phyloP scores from a whole-genome alignment of 768 basidiomycete species.

The Mycena crocata region DNA sequence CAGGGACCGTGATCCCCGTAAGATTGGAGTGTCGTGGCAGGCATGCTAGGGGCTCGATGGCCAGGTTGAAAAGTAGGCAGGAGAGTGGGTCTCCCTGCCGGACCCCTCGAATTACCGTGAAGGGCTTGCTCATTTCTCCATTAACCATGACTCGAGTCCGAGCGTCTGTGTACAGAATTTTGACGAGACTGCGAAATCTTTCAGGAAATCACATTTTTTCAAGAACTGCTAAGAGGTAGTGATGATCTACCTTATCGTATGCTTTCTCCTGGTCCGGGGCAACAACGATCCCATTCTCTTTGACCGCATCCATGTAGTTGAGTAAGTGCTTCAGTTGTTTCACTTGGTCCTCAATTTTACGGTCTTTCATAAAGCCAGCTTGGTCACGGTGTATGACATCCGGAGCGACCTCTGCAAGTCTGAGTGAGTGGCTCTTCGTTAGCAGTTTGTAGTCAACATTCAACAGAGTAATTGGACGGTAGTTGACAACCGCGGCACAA shows the following conservation, averaged over 20 bases:
- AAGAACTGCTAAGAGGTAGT: not conserved
- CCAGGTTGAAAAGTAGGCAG: too few species aligned
- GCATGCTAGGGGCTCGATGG: not conserved
- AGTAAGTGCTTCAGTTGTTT: too few species aligned
- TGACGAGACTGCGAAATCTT: not conserved
- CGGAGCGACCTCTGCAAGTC: too few species aligned
- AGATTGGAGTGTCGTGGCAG: not conserved
- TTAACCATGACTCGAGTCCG: not conserved
- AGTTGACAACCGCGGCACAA: too few species aligned
- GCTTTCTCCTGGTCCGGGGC: not conserved
- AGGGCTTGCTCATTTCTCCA: not conserved
- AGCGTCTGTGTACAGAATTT: constrained; percentile 1
- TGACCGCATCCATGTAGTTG: too few species aligned
- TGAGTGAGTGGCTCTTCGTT: too few species aligned
- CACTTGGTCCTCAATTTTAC: too few species aligned
- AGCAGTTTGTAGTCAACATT: too few species aligned
- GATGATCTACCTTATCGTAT: too few species aligned
- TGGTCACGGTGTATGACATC: too few species aligned
- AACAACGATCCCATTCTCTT: not conserved
- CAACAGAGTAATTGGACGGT: too few species aligned
- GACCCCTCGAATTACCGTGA: not conserved
- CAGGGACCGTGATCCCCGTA: not conserved
- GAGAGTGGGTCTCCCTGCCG: not conserved
- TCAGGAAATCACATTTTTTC: not conserved
- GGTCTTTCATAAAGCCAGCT: too few species aligned